phyloP scores from a whole-genome alignment of 2,329 filamentous ascomycete species.

The Fonsecaea multimorphosa region DNA sequence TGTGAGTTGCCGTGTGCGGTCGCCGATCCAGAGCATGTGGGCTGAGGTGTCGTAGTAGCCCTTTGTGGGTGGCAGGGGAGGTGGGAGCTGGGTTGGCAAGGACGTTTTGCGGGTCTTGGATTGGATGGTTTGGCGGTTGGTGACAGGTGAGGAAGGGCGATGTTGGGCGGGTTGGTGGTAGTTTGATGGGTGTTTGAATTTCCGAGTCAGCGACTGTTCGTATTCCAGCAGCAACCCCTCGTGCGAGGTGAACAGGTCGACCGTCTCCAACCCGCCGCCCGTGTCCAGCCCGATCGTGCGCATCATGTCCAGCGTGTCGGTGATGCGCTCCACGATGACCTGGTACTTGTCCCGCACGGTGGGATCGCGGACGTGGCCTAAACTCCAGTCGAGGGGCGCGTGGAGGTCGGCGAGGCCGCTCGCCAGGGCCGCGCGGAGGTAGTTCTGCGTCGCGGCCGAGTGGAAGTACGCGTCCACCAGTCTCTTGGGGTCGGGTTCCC shows the following conservation, averaged over 20 bases:
- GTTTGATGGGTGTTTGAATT: conserved; percentile 68
- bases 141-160: conserved; percentile 33
- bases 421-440: conserved; percentile 79
- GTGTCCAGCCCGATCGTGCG: conserved; percentile 89
- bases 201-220: conserved; percentile 83
- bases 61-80: conserved; percentile 48
- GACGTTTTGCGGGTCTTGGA: conserved; percentile 38
- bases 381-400: conserved; percentile 89
- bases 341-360: conserved; percentile 85
- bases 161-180: conserved; percentile 57
- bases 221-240: conserved; percentile 95
- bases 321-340: conserved; percentile 81
- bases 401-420: conserved; percentile 94
- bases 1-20: conserved; percentile 90
- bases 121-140: conserved; percentile 9
- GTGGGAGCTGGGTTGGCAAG: conserved; percentile 40
- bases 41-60: conserved; percentile 93
- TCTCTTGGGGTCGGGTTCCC: conserved; percentile 79
- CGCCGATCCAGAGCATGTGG: conserved; percentile 98
- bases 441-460: conserved; percentile 93
- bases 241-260: conserved; percentile 94
- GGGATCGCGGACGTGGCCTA: conserved; percentile 87
- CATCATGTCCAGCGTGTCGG: conserved; percentile 92
- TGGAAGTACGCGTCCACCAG: conserved; percentile 94
- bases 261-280: conserved; percentile 81